A percentile compares a stretch with the other conserved stretches of the same genome.
phyloP scores from a whole-genome alignment of 768 basidiomycete genomes.

The Calocybe indica region DNA sequence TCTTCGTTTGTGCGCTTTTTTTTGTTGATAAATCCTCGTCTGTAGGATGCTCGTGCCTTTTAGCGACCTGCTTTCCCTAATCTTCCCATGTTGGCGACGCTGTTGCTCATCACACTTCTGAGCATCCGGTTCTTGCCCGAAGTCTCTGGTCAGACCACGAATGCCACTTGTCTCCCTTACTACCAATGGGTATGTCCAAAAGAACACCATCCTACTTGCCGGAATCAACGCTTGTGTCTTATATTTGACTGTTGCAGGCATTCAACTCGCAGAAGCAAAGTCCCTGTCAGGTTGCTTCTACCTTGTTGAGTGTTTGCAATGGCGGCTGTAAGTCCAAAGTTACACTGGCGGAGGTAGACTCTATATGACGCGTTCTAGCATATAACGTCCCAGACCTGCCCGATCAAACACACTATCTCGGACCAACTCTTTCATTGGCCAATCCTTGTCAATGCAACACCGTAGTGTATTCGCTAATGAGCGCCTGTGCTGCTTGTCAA shows the following conservation, averaged over 20 bases:
- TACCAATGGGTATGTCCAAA: slow-evolving; percentile 31
- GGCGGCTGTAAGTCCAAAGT: slow-evolving; percentile 19
- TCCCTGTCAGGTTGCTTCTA: slow-evolving; percentile 41
- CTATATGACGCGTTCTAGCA: slow-evolving; percentile 11
- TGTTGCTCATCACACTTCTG: slow-evolving; percentile 15
- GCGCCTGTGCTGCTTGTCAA: slow-evolving; percentile 56
- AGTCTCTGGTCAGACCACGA: slow-evolving; percentile 26
- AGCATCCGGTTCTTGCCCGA: slow-evolving; percentile 11
- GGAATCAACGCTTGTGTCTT: neutral
- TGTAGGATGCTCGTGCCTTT: too few relatives aligned
- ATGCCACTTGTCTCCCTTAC: slow-evolving; percentile 33
- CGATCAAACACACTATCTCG: slow-evolving; percentile 27
- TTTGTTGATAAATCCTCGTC: too few relatives aligned
- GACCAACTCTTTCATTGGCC: slow-evolving; percentile 28
- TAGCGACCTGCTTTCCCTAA: slow-evolving; percentile 1
- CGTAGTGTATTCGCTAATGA: slow-evolving; percentile 48
- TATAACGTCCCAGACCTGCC: slow-evolving; percentile 26
- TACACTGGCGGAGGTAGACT: too few relatives aligned
- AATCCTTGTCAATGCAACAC: slow-evolving; percentile 50
- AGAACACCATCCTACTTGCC: neutral
- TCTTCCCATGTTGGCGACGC: slow-evolving; percentile 15
- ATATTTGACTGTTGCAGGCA: slow-evolving; percentile 19
- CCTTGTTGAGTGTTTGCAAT: slow-evolving; percentile 35
- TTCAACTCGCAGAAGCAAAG: slow-evolving; percentile 40
- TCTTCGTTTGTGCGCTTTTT: too few relatives aligned